Evolutionary conservation across 352 stramenopile genomes (phyloP).

Genomic region (Phytophthora cryptogea): DNA sequence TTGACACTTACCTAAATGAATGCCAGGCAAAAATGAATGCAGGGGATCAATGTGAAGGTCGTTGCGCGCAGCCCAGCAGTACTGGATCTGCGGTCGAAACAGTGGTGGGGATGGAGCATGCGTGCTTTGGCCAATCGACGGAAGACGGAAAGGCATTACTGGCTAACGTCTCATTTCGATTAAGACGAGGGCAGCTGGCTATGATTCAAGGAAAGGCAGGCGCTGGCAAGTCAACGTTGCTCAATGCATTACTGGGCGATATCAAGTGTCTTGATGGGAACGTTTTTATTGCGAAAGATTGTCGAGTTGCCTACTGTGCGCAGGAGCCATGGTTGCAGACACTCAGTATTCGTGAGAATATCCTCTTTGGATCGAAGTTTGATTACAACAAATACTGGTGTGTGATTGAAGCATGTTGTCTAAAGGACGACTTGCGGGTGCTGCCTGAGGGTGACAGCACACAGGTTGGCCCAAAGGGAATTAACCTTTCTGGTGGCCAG

Average conservation of each 20-base stretch:
- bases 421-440: conserved; percentile 44
- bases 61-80: neutral
- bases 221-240: conserved; percentile 65
- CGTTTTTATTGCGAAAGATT: conserved; percentile 38
- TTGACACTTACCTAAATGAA: conserved; percentile 28
- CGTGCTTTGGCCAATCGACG: conserved; percentile 44
- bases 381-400: conserved; percentile 66
- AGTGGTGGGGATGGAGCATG: conserved; percentile 43
- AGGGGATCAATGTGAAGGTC: conserved; percentile 10
- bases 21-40: conserved; percentile 9
- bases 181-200: conserved; percentile 53
- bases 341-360: conserved; percentile 95
- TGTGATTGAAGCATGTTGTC: conserved; percentile 64
- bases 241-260: conserved; percentile 54
- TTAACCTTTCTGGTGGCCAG: conserved; percentile 62
- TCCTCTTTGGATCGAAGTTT: conserved; percentile 93
- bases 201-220: conserved; percentile 66
- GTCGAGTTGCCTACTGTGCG: conserved; percentile 79
- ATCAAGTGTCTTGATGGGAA: conserved; percentile 46
- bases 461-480: conserved; percentile 49
- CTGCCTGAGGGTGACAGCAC: conserved; percentile 66
- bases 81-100: conserved; percentile 19
- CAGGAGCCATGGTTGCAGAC: conserved; percentile 97
- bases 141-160: conserved; percentile 48
- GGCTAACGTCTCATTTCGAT: conserved; percentile 50